Base-by-base conservation (phyloP, 176 grass and related monocot genomes). In the Chrysopogon serrulatus region DNA sequence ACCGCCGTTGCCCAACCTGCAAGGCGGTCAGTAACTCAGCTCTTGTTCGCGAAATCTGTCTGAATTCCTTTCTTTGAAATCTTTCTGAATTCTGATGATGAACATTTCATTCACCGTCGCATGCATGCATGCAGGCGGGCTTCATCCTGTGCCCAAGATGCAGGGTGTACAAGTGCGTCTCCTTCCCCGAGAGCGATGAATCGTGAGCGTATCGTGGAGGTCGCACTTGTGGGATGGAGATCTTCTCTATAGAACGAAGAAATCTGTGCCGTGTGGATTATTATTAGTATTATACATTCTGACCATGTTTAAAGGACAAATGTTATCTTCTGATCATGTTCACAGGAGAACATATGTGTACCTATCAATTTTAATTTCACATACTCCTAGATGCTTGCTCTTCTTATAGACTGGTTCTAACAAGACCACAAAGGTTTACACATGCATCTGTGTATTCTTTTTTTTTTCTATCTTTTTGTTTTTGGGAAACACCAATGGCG, bases 131-230 rank as follows among this genome's bases (percentile, higher is more conserved):
- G 65, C 90, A 92, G 93, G 90, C 86, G 18, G 93, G 93, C 15
- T 84, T 74, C 45, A 74, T 92, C 24, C 28, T 95, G 53, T 95
- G 93, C 61, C 77, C 87, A 56, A 89, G 86, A 81, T 92, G 93
- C 87, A 95, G 90, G 88, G 93, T 95, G 21, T 95, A 81, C 93
- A 95, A 86, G 67, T 95, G 93, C 86, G 49, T 95, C 69, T 88
- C 93, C 15, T 95, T 70, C 70, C 93, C 93, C 9, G 93, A 90
- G 6, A 86, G 68, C 76, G 81, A 34, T 33, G 90, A 78, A 2
- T 78, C 83, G 6, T 92, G 93, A 91, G 9, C 23, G 48, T 10
- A 0, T 56, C 51, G 10, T 56, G 51, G 53, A 11, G 53, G 51
- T 8, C 19, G 19, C 19, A 23, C 49, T 2, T 56, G 51, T 10